Conservation (phyloP, 805 yeast species). For the Ogataea paradorogensis region DNA sequence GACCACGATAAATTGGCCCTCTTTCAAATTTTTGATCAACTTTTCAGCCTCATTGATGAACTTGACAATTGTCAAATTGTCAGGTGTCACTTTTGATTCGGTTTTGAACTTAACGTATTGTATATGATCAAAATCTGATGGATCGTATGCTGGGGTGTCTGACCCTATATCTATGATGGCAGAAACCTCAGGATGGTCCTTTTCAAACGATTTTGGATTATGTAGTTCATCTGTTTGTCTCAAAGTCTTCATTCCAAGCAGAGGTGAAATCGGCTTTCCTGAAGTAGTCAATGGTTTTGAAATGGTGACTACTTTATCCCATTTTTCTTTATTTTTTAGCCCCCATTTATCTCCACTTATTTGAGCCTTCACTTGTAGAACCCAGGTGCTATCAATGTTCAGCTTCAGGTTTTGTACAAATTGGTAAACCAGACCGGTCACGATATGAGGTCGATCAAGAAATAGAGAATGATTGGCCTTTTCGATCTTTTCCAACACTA, state of each 20-base stretch:
- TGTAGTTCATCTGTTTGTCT: constrained; percentile 61
- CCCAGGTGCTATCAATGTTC: constrained; percentile 69
- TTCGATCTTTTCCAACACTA: constrained; percentile 37
- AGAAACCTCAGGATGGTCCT: constrained; percentile 45
- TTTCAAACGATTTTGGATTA: constrained; percentile 56
- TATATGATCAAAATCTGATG: constrained; percentile 49
- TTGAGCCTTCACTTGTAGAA: constrained; percentile 57
- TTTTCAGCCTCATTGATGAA: constrained; percentile 54
- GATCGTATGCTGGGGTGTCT: constrained; percentile 69
- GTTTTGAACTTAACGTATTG: constrained; percentile 71
- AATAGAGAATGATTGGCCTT: constrained; percentile 66
- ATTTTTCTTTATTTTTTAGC: constrained; percentile 68
- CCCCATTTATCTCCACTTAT: constrained; percentile 77
- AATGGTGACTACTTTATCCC: constrained; percentile 56
- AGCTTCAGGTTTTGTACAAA: constrained; percentile 48
- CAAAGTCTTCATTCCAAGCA: constrained; percentile 73
- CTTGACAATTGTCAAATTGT: constrained; percentile 51
- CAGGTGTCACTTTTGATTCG: constrained; percentile 75
- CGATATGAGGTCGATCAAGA: constrained; percentile 59
- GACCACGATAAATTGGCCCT: constrained; percentile 49
- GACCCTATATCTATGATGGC: constrained; percentile 71
- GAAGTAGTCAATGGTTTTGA: constrained; percentile 39
- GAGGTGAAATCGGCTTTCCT: constrained; percentile 38
- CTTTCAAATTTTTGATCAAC: constrained; percentile 30
- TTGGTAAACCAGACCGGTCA: constrained; percentile 58